Evolutionary conservation across 148 eudicot species (phyloP).

Genomic region (Rhododendron molle): DNA sequence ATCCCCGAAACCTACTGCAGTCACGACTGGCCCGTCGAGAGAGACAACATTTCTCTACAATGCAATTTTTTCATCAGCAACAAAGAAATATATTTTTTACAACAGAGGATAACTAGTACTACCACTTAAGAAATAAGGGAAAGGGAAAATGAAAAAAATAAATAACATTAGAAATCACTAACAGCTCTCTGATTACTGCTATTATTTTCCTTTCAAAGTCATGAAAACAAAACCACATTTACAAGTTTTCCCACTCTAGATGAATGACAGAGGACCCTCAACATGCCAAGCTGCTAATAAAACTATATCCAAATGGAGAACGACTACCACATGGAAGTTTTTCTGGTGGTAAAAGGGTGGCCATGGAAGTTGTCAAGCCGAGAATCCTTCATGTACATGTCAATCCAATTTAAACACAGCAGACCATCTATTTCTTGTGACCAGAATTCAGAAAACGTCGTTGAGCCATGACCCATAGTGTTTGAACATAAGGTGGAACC

Average conservation of each 20-base stretch:
- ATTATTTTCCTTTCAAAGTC: neutral
- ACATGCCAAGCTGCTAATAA: neutral
- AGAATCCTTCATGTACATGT: neutral
- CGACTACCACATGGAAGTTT: neutral
- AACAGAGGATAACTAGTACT: neutral
- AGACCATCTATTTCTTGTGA: neutral
- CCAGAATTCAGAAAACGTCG: neutral
- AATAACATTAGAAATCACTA: neutral
- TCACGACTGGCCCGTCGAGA: conserved; percentile 94
- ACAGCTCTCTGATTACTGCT: neutral
- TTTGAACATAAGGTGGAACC: neutral
- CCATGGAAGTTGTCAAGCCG: neutral
- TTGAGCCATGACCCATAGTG: neutral
- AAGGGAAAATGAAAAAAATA: neutral
- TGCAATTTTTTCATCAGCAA: neutral
- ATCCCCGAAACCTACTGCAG: conserved; percentile 78
- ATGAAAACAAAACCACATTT: neutral
- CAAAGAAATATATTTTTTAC: neutral
- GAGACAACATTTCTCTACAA: conserved; percentile 67
- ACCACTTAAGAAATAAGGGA: neutral
- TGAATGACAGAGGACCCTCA: neutral
- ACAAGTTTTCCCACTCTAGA: neutral
- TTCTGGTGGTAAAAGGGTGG: neutral
- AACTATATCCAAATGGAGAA: neutral
- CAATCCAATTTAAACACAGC: neutral